These are phyloP conservation scores for Celoporthe dispersa DNA, from an alignment of 2,329 filamentous ascomycete species.

Conservation along the genomic window DNA sequence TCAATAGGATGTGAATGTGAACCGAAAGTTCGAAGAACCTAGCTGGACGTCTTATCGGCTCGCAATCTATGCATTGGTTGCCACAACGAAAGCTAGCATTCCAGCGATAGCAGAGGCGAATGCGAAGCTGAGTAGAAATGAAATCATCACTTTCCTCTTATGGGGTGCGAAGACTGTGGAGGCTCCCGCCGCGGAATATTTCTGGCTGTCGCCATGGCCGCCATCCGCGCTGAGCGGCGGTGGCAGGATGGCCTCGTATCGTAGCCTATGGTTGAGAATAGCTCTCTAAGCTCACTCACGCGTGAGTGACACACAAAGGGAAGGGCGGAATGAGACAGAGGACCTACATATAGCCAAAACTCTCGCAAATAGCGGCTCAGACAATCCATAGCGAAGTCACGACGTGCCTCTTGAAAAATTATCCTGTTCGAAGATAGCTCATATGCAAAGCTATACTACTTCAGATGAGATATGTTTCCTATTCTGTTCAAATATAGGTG, in stretches of 20 bases:
- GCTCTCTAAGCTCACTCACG: not conserved
- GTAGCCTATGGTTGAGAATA: not conserved
- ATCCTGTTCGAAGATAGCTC: not conserved
- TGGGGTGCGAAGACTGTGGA: not conserved
- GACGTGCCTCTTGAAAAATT: not conserved
- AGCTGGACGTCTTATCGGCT: not conserved
- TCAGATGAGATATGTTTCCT: not conserved
- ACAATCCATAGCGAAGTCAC: not conserved
- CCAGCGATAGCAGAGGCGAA: not conserved
- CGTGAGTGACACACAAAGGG: not conserved
- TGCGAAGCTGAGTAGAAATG: not conserved
- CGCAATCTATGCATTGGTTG: not conserved
- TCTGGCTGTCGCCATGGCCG: not conserved
- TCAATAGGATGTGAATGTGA: not conserved
- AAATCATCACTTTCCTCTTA: not conserved
- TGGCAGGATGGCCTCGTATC: not conserved
- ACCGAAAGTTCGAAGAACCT: not conserved
- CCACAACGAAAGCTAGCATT: not conserved
- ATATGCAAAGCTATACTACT: not conserved
- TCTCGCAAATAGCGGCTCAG: not conserved
- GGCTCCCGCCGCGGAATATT: not conserved
- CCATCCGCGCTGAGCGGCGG: not conserved
- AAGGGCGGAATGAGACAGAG: not conserved
- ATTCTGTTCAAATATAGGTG: not conserved
- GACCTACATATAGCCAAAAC: not conserved